phyloP scores from a whole-genome alignment of 345 rosid species.

The Populus alba region DNA sequence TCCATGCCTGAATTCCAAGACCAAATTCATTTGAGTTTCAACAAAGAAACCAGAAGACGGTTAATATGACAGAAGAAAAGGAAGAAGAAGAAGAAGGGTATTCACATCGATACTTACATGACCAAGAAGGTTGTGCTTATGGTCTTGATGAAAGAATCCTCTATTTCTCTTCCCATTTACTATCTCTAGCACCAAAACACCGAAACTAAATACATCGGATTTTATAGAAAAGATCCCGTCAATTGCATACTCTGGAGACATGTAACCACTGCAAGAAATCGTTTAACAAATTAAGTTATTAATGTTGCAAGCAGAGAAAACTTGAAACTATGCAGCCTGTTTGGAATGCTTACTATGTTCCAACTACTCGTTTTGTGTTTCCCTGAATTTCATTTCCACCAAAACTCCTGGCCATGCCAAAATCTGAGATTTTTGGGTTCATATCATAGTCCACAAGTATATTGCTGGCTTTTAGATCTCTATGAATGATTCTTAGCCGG shows the following conservation, averaged over 20 bases:
- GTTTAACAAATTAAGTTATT: neutral
- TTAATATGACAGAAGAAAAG: neutral
- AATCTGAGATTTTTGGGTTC: conserved; percentile 45
- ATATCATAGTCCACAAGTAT: conserved; percentile 32
- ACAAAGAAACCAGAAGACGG: neutral
- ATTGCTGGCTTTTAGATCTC: conserved; percentile 38
- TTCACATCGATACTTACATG: conserved; percentile 19
- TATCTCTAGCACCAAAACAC: conserved; percentile 31
- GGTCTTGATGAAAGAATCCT: conserved; percentile 25
- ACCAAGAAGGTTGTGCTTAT: conserved; percentile 29
- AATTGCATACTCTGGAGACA: conserved; percentile 38
- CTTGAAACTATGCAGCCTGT: neutral
- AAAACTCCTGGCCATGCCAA: conserved; percentile 38
- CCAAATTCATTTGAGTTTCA: neutral
- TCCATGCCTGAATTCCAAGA: conserved; percentile 25
- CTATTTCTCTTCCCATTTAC: conserved; percentile 23
- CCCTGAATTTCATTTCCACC: conserved; percentile 31
- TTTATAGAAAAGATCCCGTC: conserved; percentile 34
- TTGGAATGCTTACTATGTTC: conserved; percentile 42
- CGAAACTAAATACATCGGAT: conserved; percentile 35
- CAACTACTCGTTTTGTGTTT: conserved; percentile 42
- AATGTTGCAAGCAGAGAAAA: neutral
- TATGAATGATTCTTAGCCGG: conserved; percentile 33
- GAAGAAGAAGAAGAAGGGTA: neutral
- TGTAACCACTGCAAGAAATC: conserved; percentile 30